Evolutionary conservation across 2,329 filamentous ascomycete species (phyloP).

Genomic region (Shiraia bambusicola): DNA sequence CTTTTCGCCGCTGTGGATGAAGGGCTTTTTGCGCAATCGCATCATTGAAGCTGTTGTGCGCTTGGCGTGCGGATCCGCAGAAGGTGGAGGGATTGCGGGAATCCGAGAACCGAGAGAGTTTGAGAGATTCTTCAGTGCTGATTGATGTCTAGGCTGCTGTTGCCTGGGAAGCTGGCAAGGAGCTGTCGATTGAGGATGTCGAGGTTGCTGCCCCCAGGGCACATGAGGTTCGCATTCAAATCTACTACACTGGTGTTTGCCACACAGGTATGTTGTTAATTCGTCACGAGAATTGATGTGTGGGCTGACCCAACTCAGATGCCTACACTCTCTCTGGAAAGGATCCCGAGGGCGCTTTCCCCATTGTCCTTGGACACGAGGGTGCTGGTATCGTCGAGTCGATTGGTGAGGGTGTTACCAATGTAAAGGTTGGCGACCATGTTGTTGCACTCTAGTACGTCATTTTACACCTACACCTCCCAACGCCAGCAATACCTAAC

Average conservation of each 20-base stretch:
- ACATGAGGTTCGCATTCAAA: constrained; percentile 93
- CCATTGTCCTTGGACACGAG: constrained; percentile 48
- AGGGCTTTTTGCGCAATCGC: too few relatives aligned
- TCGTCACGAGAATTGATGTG: not conserved
- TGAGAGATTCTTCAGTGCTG: constrained; percentile 13
- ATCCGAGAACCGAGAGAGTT: constrained; percentile 7
- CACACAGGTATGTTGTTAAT: constrained; percentile 72
- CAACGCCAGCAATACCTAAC: constrained; percentile 17
- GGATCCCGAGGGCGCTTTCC: constrained; percentile 75
- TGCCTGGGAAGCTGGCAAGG: constrained; percentile 94
- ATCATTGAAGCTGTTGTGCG: constrained; percentile 3
- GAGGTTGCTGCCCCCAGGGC: constrained; percentile 88
- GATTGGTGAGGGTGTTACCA: constrained; percentile 90
- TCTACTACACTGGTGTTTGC: constrained; percentile 98
- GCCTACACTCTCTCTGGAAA: constrained; percentile 75
- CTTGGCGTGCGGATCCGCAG: constrained; percentile 37
- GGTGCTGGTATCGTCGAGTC: constrained; percentile 48
- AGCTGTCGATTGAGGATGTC: constrained; percentile 84
- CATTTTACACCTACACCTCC: not conserved
- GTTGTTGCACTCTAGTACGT: constrained; percentile 57
- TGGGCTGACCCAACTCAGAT: constrained; percentile 24
- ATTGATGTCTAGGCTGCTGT: constrained; percentile 69
- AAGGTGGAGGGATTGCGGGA: constrained; percentile 1
- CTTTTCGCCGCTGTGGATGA: constrained; percentile 2
- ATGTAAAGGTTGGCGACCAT: constrained; percentile 89